These are phyloP conservation scores for Rubus parviflorus DNA, from an alignment of 306 rosid species.

Conservation along the genomic window DNA sequence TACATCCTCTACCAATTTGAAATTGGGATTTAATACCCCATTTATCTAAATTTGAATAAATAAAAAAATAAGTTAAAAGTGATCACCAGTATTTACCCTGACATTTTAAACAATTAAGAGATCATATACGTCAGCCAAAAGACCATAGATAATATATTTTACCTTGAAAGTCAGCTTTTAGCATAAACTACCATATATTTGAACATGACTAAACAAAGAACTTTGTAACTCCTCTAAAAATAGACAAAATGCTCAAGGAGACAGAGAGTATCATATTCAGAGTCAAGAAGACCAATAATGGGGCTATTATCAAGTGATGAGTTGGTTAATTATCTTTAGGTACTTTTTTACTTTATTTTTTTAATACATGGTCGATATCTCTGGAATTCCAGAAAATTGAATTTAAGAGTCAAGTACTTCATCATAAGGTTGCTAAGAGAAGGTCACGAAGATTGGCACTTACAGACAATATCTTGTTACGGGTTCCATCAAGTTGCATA, in stretches of 20 bases:
- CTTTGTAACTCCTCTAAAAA: not conserved
- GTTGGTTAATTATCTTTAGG: not conserved
- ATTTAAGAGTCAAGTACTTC: not conserved
- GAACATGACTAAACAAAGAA: not conserved
- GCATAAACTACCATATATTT: not conserved
- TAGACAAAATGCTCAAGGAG: not conserved
- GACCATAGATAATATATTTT: not conserved
- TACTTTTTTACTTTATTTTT: too few relatives aligned
- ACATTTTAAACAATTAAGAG: slow-evolving; percentile 2
- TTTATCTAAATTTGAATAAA: not conserved
- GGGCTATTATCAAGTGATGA: not conserved
- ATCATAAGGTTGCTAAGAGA: not conserved
- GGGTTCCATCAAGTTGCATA: slow-evolving; percentile 97
- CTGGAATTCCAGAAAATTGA: not conserved
- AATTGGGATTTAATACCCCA: not conserved
- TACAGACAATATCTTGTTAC: slow-evolving; percentile 94
- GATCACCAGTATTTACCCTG: not conserved
- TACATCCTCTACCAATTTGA: slow-evolving; percentile 11
- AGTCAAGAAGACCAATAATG: not conserved
- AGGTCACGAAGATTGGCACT: slow-evolving; percentile 33
- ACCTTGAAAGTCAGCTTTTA: not conserved
- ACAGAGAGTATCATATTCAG: not conserved
- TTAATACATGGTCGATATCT: not conserved
- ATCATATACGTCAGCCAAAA: not conserved
- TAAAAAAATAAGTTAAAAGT: not conserved